A percentile compares a stretch with the other conserved stretches of the same genome.
These are phyloP conservation scores for Aegilops sharonensis DNA, from an alignment of 176 grass and related monocot species.

Conservation along the genomic window DNA sequence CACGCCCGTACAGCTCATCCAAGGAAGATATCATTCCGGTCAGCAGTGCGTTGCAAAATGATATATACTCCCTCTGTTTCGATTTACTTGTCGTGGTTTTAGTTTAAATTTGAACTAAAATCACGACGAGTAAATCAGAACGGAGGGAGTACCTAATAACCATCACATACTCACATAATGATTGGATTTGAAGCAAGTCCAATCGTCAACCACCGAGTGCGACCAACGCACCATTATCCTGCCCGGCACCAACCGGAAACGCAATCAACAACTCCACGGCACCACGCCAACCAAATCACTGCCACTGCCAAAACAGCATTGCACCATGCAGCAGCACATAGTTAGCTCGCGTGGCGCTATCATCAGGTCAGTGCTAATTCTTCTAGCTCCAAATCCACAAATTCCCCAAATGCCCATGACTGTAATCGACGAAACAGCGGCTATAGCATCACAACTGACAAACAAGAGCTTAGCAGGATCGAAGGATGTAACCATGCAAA, in stretches of 20 bases:
- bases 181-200: conserved; percentile 22
- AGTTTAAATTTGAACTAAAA: too few relatives aligned
- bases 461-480: neutral
- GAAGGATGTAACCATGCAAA: neutral
- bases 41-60: conserved; percentile 9
- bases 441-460: neutral
- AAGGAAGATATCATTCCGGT: neutral
- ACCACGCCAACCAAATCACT: neutral
- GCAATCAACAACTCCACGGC: conserved; percentile 20
- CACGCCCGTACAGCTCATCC: neutral
- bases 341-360: neutral
- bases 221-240: conserved; percentile 29
- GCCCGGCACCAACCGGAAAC: conserved; percentile 40
- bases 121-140: too few relatives aligned
- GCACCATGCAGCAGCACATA: neutral
- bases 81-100: too few relatives aligned
- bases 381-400: neutral
- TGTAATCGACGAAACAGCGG: neutral
- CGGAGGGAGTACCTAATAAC: too few relatives aligned
- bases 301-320: conserved; percentile 13
- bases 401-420: neutral
- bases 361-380: neutral
- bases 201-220: neutral
- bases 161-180: neutral
- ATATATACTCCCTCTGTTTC: neutral